Conservation (phyloP, 257 asterid species). For the Eustoma russellianum region DNA sequence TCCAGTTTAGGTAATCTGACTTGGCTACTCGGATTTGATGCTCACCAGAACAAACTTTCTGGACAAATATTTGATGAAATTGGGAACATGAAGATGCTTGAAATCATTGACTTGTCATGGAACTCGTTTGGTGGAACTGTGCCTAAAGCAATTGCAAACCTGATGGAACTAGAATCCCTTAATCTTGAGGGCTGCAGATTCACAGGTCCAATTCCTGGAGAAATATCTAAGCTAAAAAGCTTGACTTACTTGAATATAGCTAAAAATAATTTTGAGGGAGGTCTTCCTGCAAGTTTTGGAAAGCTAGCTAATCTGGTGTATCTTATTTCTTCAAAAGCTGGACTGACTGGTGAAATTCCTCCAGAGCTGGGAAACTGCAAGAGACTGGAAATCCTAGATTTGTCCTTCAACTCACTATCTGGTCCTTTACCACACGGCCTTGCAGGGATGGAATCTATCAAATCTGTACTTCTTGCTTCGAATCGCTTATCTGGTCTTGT, state of each 20-base stretch:
- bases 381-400: slow-evolving; percentile 37
- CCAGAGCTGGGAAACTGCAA: slow-evolving; percentile 43
- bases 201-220: slow-evolving; percentile 43
- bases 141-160: slow-evolving; percentile 37
- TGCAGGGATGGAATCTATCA: slow-evolving; percentile 38
- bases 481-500: slow-evolving; percentile 54
- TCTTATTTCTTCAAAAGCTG: slow-evolving; percentile 43
- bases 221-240: slow-evolving; percentile 32
- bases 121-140: slow-evolving; percentile 43
- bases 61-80: slow-evolving; percentile 38
- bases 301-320: slow-evolving; percentile 32
- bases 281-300: slow-evolving; percentile 50
- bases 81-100: slow-evolving; percentile 39
- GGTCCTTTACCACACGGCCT: slow-evolving; percentile 52
- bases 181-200: slow-evolving; percentile 45
- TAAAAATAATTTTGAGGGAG: slow-evolving; percentile 41
- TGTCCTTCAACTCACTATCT: slow-evolving; percentile 48
- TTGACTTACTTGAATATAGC: slow-evolving; percentile 50
- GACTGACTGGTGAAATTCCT: slow-evolving; percentile 56
- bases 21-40: slow-evolving; percentile 34
- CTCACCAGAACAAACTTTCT: slow-evolving; percentile 38
- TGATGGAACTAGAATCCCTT: slow-evolving; percentile 34
- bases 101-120: slow-evolving; percentile 41
- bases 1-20: slow-evolving; percentile 38
- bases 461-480: slow-evolving; percentile 39